Conservation (phyloP, 1,284 basidiomycete species). For the Papiliotrema nemorosa region DNA sequence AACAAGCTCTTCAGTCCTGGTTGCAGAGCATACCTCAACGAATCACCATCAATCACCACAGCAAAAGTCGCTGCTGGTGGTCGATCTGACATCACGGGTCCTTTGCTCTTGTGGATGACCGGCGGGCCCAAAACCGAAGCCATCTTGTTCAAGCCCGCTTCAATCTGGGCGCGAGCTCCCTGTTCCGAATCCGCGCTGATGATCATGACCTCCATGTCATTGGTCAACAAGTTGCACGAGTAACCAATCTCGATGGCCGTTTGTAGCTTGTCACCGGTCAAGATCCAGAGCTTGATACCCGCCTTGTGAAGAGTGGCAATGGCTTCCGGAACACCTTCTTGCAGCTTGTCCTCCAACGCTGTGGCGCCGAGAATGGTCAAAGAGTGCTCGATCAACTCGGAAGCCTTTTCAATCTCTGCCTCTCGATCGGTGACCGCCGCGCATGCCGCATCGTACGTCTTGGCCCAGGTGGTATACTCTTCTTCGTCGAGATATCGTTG, state of each 20-base stretch:
- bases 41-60: slow-evolving; percentile 95
- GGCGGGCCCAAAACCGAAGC: slow-evolving; percentile 66
- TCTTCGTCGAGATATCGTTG: slow-evolving; percentile 75
- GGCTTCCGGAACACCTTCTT: slow-evolving; percentile 93
- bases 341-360: slow-evolving; percentile 93
- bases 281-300: slow-evolving; percentile 88
- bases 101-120: slow-evolving; percentile 13
- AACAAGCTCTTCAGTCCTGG: slow-evolving; percentile 78
- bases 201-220: slow-evolving; percentile 90
- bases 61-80: slow-evolving; percentile 63
- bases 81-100: slow-evolving; percentile 34
- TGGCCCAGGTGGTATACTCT: slow-evolving; percentile 80
- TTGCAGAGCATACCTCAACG: slow-evolving; percentile 74
- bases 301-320: slow-evolving; percentile 88
- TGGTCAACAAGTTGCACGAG: slow-evolving; percentile 87
- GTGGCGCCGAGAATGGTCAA: slow-evolving; percentile 86
- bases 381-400: slow-evolving; percentile 76
- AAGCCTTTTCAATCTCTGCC: slow-evolving; percentile 83
- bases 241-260: slow-evolving; percentile 96
- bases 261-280: slow-evolving; percentile 86
- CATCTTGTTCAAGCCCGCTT: slow-evolving; percentile 91
- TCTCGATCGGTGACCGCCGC: slow-evolving; percentile 75
- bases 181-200: slow-evolving; percentile 77
- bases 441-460: slow-evolving; percentile 74
- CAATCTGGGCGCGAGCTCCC: slow-evolving; percentile 77